Evolutionary conservation across 306 rosid genomes (phyloP), one percentile per base, ranked within the genome.

Genomic region (Vicia villosa): DNA sequence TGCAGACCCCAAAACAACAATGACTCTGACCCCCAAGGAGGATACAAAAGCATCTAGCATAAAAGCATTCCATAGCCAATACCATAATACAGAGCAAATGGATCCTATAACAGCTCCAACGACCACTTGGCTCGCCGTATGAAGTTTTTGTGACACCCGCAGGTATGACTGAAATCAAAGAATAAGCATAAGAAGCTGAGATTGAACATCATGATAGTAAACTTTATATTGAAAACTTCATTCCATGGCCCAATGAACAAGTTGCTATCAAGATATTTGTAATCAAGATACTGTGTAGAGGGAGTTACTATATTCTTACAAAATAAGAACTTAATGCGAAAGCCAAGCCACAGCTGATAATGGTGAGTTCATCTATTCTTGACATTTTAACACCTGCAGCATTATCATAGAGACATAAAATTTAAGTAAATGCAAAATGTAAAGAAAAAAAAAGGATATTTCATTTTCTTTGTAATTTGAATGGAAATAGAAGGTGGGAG

Each of bases 351-450:
- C 92, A 34, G 63, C 70, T 16, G 42, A 49, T 50, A 70, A 84
- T 4, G 49, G 89, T 72, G 16, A 81, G 36, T 46, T 0, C 84
- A 60, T 89, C 87, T n/a, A 83, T 70, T 79, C 95, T 96, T 0
- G 86, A 80, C 90, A 84, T 82, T 83, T 87, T 92, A 63, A 87
- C 37, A 70, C 74, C 99, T 94, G 89, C 70, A 80, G 70, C 46
- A 79, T 69, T 62, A 77, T 32, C 21, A 59, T 58, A 67, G 34
- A 74, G 61, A 49, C 74, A 74, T 5, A 49, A 42, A 49, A 26
- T 69, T 69, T 51, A 60, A 69, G 42, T 60, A 65, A 65, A 63
- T 16, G 20, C 15, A 16, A 41, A 6, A 34, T 1, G 10, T 34
- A 34, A 3, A 4, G 3, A 3, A 7, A 7, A 34, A 34, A 5